These are phyloP conservation scores for Verticillium zaregamsianum DNA, from an alignment of 2,329 filamentous ascomycete species.

Conservation along the genomic window DNA sequence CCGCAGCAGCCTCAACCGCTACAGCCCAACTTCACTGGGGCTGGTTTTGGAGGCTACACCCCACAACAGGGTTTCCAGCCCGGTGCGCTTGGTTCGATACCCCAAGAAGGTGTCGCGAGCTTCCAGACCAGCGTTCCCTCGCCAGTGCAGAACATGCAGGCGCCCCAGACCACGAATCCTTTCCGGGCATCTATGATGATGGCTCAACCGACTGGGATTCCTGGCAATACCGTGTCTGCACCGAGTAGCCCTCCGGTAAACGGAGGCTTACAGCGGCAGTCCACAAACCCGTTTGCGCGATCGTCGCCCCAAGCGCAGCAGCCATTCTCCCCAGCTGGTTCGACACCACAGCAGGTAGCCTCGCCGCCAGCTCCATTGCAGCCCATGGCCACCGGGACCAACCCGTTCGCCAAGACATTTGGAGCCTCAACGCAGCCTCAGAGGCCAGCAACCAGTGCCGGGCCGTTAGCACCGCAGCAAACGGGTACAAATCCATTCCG, in stretches of 20 bases:
- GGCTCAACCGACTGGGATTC: conserved; percentile 45
- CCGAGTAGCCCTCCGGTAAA: conserved; percentile 33
- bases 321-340: conserved; percentile 26
- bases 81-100: conserved; percentile 49
- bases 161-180: conserved; percentile 74
- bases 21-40: conserved; percentile 57
- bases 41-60: conserved; percentile 80
- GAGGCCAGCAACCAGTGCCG: conserved; percentile 40
- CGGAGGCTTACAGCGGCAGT: conserved; percentile 45
- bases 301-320: conserved; percentile 27
- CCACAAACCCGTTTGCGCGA: conserved; percentile 86
- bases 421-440: conserved; percentile 29
- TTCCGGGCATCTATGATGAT: conserved; percentile 89
- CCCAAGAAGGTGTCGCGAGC: conserved; percentile 49
- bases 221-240: conserved; percentile 34
- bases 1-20: conserved; percentile 35
- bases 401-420: conserved; percentile 53
- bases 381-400: conserved; percentile 51
- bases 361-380: conserved; percentile 36
- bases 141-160: conserved; percentile 35
- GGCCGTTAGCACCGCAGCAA: conserved; percentile 63
- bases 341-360: conserved; percentile 25
- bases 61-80: conserved; percentile 57
- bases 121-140: conserved; percentile 46
- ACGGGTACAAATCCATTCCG: conserved; percentile 96